Evolutionary conservation across 148 eudicot species (phyloP), one percentile per base, ranked within the genome.

Genomic region (Rhododendron griersonianum): DNA sequence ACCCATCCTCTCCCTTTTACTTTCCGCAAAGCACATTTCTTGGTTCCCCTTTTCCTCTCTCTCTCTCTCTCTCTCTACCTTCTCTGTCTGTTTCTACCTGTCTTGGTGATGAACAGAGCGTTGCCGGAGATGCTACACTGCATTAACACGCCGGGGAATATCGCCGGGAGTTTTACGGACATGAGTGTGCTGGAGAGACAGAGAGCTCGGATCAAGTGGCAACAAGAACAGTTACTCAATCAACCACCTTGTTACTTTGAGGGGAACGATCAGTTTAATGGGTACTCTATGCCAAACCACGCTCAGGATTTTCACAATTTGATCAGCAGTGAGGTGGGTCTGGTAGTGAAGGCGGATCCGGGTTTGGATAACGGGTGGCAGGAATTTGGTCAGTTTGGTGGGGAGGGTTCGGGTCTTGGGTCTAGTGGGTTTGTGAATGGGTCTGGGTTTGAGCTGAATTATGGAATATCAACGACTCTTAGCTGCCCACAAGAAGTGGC

Each of bases 131-230:
- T 91, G 93, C 61, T 90, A 37, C 91, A 88, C 88, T 80, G 87
- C 86, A 71, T 87, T 2, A 89, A 81, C 87, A 81, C 85, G 39
- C 79, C 90, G 59, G 85, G 73, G 5, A 88, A 87, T 78, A 51
- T 87, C 57, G 44, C 85, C 74, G 93, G 86, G 41, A 87, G 85
- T 5, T 86, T 91, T 19, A 86, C 85, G 81, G 96, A 89, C 78
- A 84, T 88, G 91, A 94, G 94, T 81, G 97, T 94, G 55, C 91
- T 92, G 35, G 96, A 95, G 86, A 90, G 93, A 35, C 98, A 94
- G 86, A 91, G 90, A 61, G 89, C 87, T 65, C 89, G 87, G 53
- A 77, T 92, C 47, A 91, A 92, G 80, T 89, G 92, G 93, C 95
- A 93, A 81, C 92, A 93, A 80, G 90, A 91, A n/a, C 93, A 89